Base-by-base conservation (phyloP, 2,329 filamentous ascomycete species). In the Aspergillus nomiae region DNA sequence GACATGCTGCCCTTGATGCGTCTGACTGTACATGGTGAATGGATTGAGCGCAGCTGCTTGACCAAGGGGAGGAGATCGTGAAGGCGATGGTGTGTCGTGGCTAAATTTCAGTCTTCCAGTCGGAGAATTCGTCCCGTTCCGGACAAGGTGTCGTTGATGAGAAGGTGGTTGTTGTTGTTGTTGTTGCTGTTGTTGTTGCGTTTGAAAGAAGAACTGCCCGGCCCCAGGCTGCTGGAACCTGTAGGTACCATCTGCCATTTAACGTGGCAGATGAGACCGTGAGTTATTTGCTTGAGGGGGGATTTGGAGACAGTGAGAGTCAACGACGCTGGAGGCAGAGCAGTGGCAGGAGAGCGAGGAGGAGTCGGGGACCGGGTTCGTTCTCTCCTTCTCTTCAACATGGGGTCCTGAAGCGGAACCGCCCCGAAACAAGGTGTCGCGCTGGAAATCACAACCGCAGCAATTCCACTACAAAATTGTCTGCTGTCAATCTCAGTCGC, bases 241-340 rank as follows among this genome's bases (percentile, higher is more conserved):
- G 78, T 82, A 83, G 77, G 80, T 79, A 82, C 81, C 81, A 83
- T 83, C 81, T 81, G 81, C 81, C 81, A 83, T 83, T 79, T 82
- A 83, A 79, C 78, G 79, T 75, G 79, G 79, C 77, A 80, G 77
- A 79, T 70, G 77, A 77, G 74, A 80, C 78, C 77, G 75, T 71
- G 73, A 67, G 68, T 74, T 74, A 68, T 71, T 73, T 72, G 69
- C 69, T 69, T 74, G 72, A 61, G 63, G 67, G 64, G 60, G 56
- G 70, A 67, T 63, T 68, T 69, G 66, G 70, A 67, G 69, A 67
- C 61, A 68, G 67, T 56, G 63, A 68, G 69, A 64, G 61, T 58
- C 64, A 63, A 67, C 60, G 61, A 65, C 56, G 65, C 67, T 64
- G 65, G 65, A 70, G 67, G 68, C 58, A 69, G 62, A 58, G 66